phyloP scores from a whole-genome alignment of 176 grass and related monocot genomes.

The Lolium rigidum region DNA sequence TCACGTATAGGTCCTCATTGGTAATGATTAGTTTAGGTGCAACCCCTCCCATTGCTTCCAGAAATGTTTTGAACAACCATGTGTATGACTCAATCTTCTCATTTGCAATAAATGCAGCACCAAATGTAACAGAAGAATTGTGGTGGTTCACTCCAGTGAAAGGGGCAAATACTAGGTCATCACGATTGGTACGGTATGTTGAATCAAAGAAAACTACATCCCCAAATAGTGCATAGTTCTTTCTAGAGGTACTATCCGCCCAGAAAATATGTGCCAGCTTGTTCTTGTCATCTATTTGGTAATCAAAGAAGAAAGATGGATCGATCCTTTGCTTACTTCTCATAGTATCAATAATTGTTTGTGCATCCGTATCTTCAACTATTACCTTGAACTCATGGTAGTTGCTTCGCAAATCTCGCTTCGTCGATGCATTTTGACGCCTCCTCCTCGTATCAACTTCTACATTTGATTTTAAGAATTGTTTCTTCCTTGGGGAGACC shows the following conservation, averaged over 20 bases:
- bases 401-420: background rate
- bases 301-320: slow-evolving; percentile 27
- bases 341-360: slow-evolving; percentile 13
- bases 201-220: slow-evolving; percentile 32
- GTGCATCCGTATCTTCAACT: background rate
- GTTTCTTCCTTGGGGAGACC: background rate
- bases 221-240: slow-evolving; percentile 17
- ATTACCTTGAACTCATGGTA: background rate
- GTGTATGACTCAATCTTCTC: background rate
- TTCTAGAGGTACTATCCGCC: slow-evolving; percentile 11
- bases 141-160: slow-evolving; percentile 39
- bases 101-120: background rate
- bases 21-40: slow-evolving; percentile 5
- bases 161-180: slow-evolving; percentile 16
- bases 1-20: slow-evolving; percentile 5
- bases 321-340: background rate
- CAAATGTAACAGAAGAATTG: background rate
- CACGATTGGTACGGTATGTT: background rate
- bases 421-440: background rate
- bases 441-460: background rate
- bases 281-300: background rate
- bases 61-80: slow-evolving; percentile 18
- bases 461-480: background rate
- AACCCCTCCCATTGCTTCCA: slow-evolving; percentile 16
- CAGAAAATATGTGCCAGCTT: slow-evolving; percentile 14